A percentile compares a stretch with the other conserved stretches of the same genome.
Conservation (phyloP, 202 grass and related monocot species). For the Bolboschoenoplectus hybrid region DNA sequence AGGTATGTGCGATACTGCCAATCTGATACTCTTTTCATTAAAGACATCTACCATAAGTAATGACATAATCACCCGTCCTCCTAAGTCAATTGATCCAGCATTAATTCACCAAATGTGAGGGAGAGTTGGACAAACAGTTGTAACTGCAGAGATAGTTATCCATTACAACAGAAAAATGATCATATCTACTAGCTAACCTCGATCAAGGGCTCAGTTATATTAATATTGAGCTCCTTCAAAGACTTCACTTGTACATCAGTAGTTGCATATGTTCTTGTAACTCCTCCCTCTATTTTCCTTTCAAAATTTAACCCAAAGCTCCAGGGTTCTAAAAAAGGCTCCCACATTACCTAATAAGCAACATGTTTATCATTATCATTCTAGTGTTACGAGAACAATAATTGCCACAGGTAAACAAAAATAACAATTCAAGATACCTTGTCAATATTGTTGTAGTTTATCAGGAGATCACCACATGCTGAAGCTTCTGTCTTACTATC, state of each 20-base stretch:
- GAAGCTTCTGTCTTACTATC: conserved; percentile 64
- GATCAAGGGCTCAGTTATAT: conserved; percentile 93
- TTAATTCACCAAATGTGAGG: neutral
- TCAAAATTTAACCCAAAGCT: conserved; percentile 68
- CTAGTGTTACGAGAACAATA: conserved; percentile 39
- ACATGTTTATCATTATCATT: conserved; percentile 34
- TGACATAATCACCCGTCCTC: neutral
- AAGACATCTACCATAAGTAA: neutral
- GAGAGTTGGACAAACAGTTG: neutral
- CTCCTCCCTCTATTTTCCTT: conserved; percentile 63
- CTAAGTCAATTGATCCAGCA: conserved; percentile 1
- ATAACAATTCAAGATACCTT: conserved; percentile 64
- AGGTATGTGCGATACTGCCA: neutral
- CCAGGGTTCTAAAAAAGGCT: conserved; percentile 96
- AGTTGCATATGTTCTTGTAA: conserved; percentile 56
- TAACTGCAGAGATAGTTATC: neutral
- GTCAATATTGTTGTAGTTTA: conserved; percentile 99
- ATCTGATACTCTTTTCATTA: neutral
- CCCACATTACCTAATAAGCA: conserved; percentile 94
- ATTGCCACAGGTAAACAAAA: neutral
- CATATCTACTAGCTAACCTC: conserved; percentile 53
- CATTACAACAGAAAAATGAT: neutral
- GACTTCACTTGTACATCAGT: conserved; percentile 80
- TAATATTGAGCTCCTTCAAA: conserved; percentile 82
- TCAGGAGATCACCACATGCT: conserved; percentile 70